Base-by-base conservation (phyloP, 2,329 filamentous ascomycete genomes). In the Xylariaceae sp. region DNA sequence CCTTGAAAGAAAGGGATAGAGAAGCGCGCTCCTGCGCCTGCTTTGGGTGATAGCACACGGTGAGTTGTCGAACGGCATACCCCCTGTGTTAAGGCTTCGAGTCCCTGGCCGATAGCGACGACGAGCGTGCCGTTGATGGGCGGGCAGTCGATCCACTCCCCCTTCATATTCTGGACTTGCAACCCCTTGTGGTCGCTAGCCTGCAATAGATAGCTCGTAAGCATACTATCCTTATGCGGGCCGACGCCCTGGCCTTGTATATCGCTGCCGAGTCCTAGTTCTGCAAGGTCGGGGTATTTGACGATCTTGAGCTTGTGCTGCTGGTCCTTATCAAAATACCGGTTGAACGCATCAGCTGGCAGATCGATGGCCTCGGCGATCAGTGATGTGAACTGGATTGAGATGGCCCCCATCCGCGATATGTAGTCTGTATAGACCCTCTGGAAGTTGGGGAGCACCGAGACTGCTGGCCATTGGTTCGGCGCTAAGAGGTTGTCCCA, bases 271-370 rank as follows among this genome's bases (percentile, higher is more conserved):
- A 80, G 71, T 0, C 81, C 83, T 1, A 90, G 75, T 71, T 86
- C 81, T n/a, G 77, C 74, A 11, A 84, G 73, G 70, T 95, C 91
- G 0, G 92, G 92, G 70, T 95, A 96, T 76, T 90, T 91, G 58
- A 96, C 88, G 58, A 96, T 88, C 78, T 96, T 96, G 67, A 96
- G 82, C 78, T 96, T 96, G 78, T 96, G 91, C 76, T 95, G 91
- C 77, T 84, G 79, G 65, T 82, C 73, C 37, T 81, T 74, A 71
- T 93, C 90, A 74, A 94, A 94, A 79, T 93, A 96, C 67, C 84
- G 86, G 69, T 85, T 78, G 73, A 96, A 96, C 0, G 92, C 90
- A 47, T 82, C 75, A 0, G 80, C 61, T 0, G 88, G 85, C 5
- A 96, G 79, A 8, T 84, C 83, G 61, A 96, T 88, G n/a, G 90